Percentiles rank a stretch among this genome's conserved stretches.
Conservation (phyloP, 768 basidiomycete genomes). For the Mycena belliarum region DNA sequence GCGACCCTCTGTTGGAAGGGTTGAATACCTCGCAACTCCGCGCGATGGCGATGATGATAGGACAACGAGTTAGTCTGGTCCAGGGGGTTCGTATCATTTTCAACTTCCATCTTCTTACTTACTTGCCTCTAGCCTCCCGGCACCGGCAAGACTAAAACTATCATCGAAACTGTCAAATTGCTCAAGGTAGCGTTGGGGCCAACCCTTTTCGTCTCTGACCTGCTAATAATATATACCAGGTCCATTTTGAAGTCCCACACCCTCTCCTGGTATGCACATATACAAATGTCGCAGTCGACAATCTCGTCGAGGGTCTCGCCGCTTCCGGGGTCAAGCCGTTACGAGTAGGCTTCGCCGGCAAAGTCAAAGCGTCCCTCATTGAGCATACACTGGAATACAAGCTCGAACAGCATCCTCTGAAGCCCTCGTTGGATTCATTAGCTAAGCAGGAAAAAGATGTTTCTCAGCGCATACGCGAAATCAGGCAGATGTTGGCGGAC, state of each 20-base stretch:
- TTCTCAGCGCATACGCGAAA: conserved; percentile 24
- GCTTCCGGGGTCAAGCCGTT: conserved; percentile 66
- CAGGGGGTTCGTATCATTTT: conserved; percentile 68
- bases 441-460: conserved; percentile 39
- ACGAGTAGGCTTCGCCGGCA: conserved; percentile 68
- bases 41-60: conserved; percentile 87
- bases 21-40: conserved; percentile 78
- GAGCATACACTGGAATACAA: conserved; percentile 65
- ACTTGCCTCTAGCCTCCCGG: conserved; percentile 70
- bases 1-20: conserved; percentile 67
- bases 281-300: conserved; percentile 92
- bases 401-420: conserved; percentile 60
- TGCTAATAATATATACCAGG: conserved; percentile 36
- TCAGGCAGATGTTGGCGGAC: conserved; percentile 29
- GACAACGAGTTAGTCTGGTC: conserved; percentile 74
- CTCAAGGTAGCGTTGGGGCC: conserved; percentile 56
- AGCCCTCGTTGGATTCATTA: conserved; percentile 42
- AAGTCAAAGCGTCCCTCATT: conserved; percentile 56
- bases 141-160: conserved; percentile 91
- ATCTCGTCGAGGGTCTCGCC: conserved; percentile 77
- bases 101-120: not conserved
- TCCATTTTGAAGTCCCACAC: conserved; percentile 77
- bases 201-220: not conserved
- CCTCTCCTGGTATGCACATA: conserved; percentile 92
- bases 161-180: conserved; percentile 79